phyloP scores from a whole-genome alignment of 768 basidiomycete genomes.

The Amanita thiersii region DNA sequence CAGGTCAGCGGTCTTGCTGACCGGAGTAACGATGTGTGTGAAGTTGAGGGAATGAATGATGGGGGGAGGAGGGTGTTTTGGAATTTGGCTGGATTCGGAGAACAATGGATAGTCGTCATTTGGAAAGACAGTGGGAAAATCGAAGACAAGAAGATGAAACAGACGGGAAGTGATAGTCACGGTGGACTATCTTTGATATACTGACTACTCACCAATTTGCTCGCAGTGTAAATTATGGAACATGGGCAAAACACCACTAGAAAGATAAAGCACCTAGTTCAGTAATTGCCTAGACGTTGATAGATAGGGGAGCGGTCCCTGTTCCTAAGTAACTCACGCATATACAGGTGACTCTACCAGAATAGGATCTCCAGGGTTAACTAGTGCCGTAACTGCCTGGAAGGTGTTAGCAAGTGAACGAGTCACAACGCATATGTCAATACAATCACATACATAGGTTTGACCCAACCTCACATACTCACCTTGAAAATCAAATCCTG shows the following conservation, averaged over 20 bases:
- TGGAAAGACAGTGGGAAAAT: neutral
- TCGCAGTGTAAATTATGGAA: constrained; percentile 12
- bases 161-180: neutral
- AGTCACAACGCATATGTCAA: neutral
- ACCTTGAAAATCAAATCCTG: constrained; percentile 91
- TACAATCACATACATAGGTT: neutral
- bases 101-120: constrained; percentile 1
- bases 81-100: too few species aligned
- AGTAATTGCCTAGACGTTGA: neutral
- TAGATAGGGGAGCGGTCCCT: neutral
- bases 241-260: constrained; percentile 11
- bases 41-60: neutral
- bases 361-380: constrained; percentile 74
- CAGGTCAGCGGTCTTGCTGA: neutral
- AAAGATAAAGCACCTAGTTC: neutral
- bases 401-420: neutral
- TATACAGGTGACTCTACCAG: constrained; percentile 82
- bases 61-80: constrained; percentile 1
- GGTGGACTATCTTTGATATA: neutral
- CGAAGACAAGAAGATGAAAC: neutral
- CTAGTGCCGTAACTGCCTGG: constrained; percentile 62
- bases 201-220: constrained; percentile 9
- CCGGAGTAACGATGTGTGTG: neutral
- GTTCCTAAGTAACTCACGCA: constrained; percentile 40
- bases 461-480: constrained; percentile 9